Base-by-base conservation (phyloP, 2,329 filamentous ascomycete genomes). In the Keithomyces neogunnii region DNA sequence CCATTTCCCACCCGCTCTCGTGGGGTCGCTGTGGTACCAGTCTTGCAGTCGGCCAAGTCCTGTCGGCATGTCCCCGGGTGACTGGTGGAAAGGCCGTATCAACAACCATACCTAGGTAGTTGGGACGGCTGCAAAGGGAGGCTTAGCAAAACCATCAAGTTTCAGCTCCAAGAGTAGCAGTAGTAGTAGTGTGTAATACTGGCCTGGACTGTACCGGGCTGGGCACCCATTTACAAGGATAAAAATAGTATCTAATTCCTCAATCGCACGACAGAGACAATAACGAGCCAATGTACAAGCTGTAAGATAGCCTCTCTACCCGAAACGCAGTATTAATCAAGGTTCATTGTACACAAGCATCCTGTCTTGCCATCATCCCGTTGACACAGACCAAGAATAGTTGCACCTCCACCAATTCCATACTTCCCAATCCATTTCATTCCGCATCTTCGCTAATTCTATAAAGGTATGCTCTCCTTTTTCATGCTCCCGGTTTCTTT, bases 291-390 rank as follows among this genome's bases (percentile, higher is more conserved):
- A 60, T 61, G 57, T 59, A 60, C 63, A 64, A 60, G 58, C 59
- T 55, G 56, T 53, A 57, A 58, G 19, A 57, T 54, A 43, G 53
- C 57, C 57, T 59, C 59, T 56, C 59, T 53, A 59, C 56, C 57
- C 49, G 58, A 63, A 65, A 66, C 59, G 60, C 61, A 68, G 62
- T 61, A 69, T 68, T 70, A 69, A 64, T 66, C 65, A 69, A 65
- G 57, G 61, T 62, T 69, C 69, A 68, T 70, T 70, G 68, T 71
- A 71, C 69, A 71, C 57, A 60, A 66, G 63, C 62, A 60, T 60
- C 56, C 54, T 54, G 61, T 59, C 60, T 63, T 62, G 59, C 60
- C 57, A 55, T 57, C 59, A 38, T 56, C 55, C 54, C 52, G 45
- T 46, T 47, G 49, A 50, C 51, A 50, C 49, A 46, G 45, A 33